Base-by-base conservation (phyloP, 805 yeast genomes). In the Teunomyces barrocoloradensis region DNA sequence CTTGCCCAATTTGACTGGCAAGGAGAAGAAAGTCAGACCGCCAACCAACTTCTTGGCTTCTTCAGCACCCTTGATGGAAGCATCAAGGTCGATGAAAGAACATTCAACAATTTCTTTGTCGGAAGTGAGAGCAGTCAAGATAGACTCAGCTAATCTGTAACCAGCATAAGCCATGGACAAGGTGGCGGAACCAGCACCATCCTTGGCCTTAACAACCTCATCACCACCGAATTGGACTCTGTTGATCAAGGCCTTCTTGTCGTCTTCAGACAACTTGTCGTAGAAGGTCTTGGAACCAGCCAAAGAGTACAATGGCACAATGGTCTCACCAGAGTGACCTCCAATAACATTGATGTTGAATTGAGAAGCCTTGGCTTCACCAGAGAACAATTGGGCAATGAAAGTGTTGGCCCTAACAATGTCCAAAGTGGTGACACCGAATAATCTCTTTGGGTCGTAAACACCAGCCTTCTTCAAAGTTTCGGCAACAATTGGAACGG, bases 131-230 rank as follows among this genome's bases (percentile, higher is more conserved):
- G 77, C 73, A 53, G 60, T 60, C 57, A 73, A 62, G 49, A 73
- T 68, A 57, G 74, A 63, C 53, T 80, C 84, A 27, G 90, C 87
- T 65, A 89, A 86, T 57, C 84, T 79, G 75, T 80, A 88, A 30
- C 96, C 97, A 30, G 97, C 96, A 59, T 84, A 86, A 7, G 97
- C 97, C 97, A 91, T 92, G 27, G 96, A 87, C 56, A 91, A 77
- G 32, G 98, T 91, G 48, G 97, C 97, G 42, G 96, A 88, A 35
- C 97, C 97, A 44, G 84, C 84, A 54, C 97, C 97, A 59, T 88
- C 85, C 75, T 91, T 91, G 47, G 97, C 97, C 73, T 87, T 77
- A 54, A 91, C 98, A 42, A 91, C 96, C 71, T 92, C 97, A 66
- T 91, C 98, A 64, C 98, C 98, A 52, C 96, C 96, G 52, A 66